These are phyloP conservation scores for Yarrowia sp. DNA, from an alignment of 805 yeast genomes.

Conservation along the genomic window DNA sequence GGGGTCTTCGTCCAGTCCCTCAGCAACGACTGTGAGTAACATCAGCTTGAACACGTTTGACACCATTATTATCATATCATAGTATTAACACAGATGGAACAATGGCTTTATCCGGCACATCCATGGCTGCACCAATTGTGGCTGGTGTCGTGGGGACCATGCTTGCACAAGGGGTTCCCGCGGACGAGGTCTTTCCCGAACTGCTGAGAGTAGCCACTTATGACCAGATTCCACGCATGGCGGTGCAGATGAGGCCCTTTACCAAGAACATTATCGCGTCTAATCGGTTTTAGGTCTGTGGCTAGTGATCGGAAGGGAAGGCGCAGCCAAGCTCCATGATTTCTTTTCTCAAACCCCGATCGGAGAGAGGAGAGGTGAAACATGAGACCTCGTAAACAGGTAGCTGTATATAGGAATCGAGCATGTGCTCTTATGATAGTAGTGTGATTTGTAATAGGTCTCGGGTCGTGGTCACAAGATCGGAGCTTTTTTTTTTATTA, in stretches of 20 bases:
- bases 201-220: slow-evolving; percentile 11
- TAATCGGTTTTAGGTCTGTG: slow-evolving; percentile 22
- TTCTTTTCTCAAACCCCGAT: not conserved
- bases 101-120: slow-evolving; percentile 19
- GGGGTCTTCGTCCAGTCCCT: slow-evolving; percentile 48
- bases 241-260: slow-evolving; percentile 23
- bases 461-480: not conserved
- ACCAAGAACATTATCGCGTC: slow-evolving; percentile 18
- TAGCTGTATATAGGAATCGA: not conserved
- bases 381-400: not conserved
- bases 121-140: slow-evolving; percentile 26
- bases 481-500: not conserved
- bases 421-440: not conserved
- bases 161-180: slow-evolving; percentile 9
- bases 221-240: slow-evolving; percentile 23
- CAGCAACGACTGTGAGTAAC: slow-evolving; percentile 8
- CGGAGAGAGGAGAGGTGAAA: not conserved
- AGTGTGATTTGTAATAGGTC: not conserved
- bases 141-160: slow-evolving; percentile 22
- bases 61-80: not conserved
- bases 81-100: slow-evolving; percentile 27
- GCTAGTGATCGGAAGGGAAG: slow-evolving; percentile 9
- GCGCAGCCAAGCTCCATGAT: not conserved
- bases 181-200: slow-evolving; percentile 18
- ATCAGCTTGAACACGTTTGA: not conserved